Percentiles rank a stretch among this genome's conserved stretches.
phyloP scores from a whole-genome alignment of 352 stramenopile genomes.

The Thalassiosira livingstoniorum region DNA sequence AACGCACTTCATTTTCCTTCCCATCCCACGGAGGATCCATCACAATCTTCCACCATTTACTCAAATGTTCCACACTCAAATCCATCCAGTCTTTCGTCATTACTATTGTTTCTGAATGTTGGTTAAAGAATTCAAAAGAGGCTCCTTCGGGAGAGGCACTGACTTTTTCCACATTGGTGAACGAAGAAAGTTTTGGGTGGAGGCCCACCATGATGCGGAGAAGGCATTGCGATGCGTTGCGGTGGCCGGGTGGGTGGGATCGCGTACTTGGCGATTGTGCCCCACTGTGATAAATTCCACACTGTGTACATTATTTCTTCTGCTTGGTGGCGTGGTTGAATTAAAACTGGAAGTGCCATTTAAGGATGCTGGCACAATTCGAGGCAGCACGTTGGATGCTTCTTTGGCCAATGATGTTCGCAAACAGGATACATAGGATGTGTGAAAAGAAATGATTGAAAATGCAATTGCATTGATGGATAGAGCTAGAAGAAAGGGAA shows the following conservation, averaged over 20 bases:
- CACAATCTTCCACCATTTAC: conserved; percentile 61
- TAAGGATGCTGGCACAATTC: background rate
- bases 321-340: no score
- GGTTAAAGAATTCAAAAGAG: conserved; percentile 22
- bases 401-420: background rate
- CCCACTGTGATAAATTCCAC: background rate
- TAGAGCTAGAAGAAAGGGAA: no score
- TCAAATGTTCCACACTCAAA: conserved; percentile 66
- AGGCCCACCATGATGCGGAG: conserved; percentile 36
- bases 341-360: background rate
- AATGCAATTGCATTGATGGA: no score
- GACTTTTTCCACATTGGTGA: conserved; percentile 14
- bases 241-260: background rate
- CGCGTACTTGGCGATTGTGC: background rate
- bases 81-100: conserved; percentile 66
- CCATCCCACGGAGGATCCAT: background rate
- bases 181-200: conserved; percentile 11
- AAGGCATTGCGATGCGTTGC: conserved; percentile 20
- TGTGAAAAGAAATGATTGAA: no score
- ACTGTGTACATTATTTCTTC: no score
- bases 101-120: conserved; percentile 13
- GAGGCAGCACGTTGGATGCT: background rate
- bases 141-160: conserved; percentile 19
- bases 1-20: background rate
- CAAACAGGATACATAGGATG: background rate